A percentile compares a stretch with the other conserved stretches of the same genome.
These are phyloP conservation scores for Scleromitrula shiraiana DNA, from an alignment of 2,329 filamentous ascomycete species.

Conservation along the genomic window DNA sequence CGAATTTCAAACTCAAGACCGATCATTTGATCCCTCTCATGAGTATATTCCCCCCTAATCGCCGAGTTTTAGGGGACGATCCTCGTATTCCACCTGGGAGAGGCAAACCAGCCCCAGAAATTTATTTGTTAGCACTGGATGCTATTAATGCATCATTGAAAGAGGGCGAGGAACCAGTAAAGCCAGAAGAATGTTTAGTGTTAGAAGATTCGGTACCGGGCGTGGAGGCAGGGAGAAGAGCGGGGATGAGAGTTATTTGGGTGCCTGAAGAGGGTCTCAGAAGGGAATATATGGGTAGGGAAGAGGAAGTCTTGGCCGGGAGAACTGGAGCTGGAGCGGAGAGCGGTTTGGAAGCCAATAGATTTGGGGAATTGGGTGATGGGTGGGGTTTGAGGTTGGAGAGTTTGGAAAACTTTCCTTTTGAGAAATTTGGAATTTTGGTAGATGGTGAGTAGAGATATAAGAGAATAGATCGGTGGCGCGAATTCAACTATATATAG, in stretches of 20 bases:
- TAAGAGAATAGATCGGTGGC: too few relatives aligned
- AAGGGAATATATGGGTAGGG: slow-evolving; percentile 66
- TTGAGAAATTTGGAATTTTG: slow-evolving; percentile 49
- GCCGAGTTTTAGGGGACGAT: slow-evolving; percentile 81
- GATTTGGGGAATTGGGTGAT: slow-evolving; percentile 54
- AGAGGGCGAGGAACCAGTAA: slow-evolving; percentile 55
- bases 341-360: too few relatives aligned
- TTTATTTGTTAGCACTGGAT: slow-evolving; percentile 79
- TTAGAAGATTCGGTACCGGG: slow-evolving; percentile 95
- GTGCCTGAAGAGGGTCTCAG: slow-evolving; percentile 74
- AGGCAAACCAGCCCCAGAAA: slow-evolving; percentile 94
- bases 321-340: slow-evolving; percentile 44
- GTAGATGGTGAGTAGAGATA: too few relatives aligned
- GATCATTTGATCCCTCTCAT: slow-evolving; percentile 50
- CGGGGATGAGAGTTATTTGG: slow-evolving; percentile 94
- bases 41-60: slow-evolving; percentile 57
- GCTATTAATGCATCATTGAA: slow-evolving; percentile 71
- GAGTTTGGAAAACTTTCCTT: slow-evolving; percentile 47
- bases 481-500: too few relatives aligned
- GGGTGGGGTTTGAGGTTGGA: slow-evolving; percentile 52
- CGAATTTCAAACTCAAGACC: slow-evolving; percentile 32
- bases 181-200: slow-evolving; percentile 82
- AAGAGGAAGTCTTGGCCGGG: slow-evolving; percentile 77
- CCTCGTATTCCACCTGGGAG: slow-evolving; percentile 64
- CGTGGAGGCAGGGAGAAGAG: slow-evolving; percentile 81